Evolutionary conservation across 1,284 basidiomycete species (phyloP), one percentile per base, ranked within the genome.

Genomic region (Boletus sp.): DNA sequence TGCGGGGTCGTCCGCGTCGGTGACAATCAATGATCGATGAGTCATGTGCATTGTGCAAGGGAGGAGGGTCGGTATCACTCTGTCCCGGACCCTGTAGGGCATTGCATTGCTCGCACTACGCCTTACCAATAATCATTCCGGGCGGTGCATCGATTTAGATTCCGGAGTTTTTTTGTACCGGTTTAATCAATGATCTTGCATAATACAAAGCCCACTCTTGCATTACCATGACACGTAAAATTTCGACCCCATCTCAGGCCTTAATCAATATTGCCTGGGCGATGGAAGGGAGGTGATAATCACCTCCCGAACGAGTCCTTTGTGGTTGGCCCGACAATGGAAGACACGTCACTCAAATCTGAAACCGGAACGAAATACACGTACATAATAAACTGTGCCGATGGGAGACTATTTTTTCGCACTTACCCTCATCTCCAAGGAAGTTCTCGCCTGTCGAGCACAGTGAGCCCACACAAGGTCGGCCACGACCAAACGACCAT

Each of bases 181-280:
- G 39, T 36, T 37, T 50, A 45, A 57, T 52, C 49, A 30, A 38
- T 37, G 10, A 44, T 27, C n/a, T 44, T 36, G 26, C 23, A 36
- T 40, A 13, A 20, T 35, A 44, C 42, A 55, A 55, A 43, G 53
- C 48, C 46, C 29, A 13, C 19, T 17, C 14, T 27, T 49, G 30
- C 10, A 20, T 43, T 38, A 20, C 17, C 29, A 41, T 20, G 45
- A 49, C 44, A 59, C 58, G 58, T 60, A 64, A 63, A 61, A 41
- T 26, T 32, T 35, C 27, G 29, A 43, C 42, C 50, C 46, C 38
- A 27, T 20, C 12, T 39, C 40, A 29, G 26, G 16, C 35, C 29
- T 25, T 41, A 37, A 19, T 36, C 30, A 42, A n/a, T 35, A 39
- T 44, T 42, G 23, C 8, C 20, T n/a, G 23, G 22, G 25, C 39